A percentile compares a stretch with the other conserved stretches of the same genome.
phyloP scores from a whole-genome alignment of 2,329 filamentous ascomycete genomes.

The Cladophialophora carrionii region DNA sequence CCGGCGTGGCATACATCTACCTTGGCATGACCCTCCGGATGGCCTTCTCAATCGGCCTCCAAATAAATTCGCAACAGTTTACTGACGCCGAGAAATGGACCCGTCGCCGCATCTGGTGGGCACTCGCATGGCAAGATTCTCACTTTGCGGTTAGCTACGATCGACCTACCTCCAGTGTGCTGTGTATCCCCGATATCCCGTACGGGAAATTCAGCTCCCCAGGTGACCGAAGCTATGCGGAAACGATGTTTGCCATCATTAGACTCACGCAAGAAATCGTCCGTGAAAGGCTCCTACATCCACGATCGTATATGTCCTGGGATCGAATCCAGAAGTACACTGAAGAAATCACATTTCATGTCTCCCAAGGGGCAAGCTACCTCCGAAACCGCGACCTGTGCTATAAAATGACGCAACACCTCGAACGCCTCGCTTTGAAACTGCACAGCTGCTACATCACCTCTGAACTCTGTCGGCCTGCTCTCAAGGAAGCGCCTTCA shows the following conservation, averaged over 20 bases:
- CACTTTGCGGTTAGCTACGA: constrained; percentile 67
- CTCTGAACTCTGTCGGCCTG: constrained; percentile 65
- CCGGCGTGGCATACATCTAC: constrained; percentile 65
- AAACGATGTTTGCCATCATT: constrained; percentile 62
- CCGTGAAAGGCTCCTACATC: constrained; percentile 58
- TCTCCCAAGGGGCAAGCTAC: constrained; percentile 61
- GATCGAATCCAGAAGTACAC: constrained; percentile 61
- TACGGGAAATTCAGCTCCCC: constrained; percentile 53
- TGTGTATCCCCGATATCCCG: constrained; percentile 56
- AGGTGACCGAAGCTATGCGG: constrained; percentile 59
- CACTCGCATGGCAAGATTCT: constrained; percentile 67
- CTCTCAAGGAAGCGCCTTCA: constrained; percentile 54
- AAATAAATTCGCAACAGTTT: constrained; percentile 60
- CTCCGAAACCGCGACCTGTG: constrained; percentile 58
- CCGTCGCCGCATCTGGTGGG: constrained; percentile 58
- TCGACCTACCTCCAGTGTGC: constrained; percentile 59
- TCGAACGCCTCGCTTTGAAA: constrained; percentile 64
- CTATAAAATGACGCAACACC: constrained; percentile 52
- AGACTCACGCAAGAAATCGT: constrained; percentile 60
- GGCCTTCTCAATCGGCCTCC: constrained; percentile 63
- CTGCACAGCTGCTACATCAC: constrained; percentile 65
- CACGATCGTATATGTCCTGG: constrained; percentile 58
- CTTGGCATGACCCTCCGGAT: constrained; percentile 64
- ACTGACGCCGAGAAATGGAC: constrained; percentile 54
- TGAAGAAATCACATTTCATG: constrained; percentile 60